Percentiles rank a stretch among this genome's conserved stretches.
phyloP scores from a whole-genome alignment of 2,329 filamentous ascomycete species.

The Bertia moriformis region DNA sequence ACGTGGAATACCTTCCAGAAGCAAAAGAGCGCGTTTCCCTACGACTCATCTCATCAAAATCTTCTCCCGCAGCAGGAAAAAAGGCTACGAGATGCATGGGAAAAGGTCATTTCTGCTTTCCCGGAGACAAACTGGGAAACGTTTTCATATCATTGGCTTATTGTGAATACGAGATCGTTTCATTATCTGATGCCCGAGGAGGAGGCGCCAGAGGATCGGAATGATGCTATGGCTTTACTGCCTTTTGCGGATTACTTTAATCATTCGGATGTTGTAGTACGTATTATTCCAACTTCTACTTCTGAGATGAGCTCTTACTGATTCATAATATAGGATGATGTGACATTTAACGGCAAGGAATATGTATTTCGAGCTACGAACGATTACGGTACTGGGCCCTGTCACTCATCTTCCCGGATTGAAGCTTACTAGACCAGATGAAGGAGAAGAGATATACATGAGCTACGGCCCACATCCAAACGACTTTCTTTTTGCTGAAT shows the following conservation, averaged over 20 bases:
- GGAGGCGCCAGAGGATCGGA: slow-evolving; percentile 19
- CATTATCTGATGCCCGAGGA: slow-evolving; percentile 35
- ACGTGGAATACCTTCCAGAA: slow-evolving; percentile 15
- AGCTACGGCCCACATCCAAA: slow-evolving; percentile 59
- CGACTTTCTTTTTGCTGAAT: slow-evolving; percentile 60
- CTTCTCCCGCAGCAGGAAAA: slow-evolving; percentile 38
- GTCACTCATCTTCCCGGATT: no score
- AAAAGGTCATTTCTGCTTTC: slow-evolving; percentile 21
- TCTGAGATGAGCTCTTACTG: slow-evolving; percentile 8
- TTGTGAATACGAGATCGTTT: slow-evolving; percentile 49
- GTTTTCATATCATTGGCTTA: slow-evolving; percentile 41
- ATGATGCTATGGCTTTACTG: slow-evolving; percentile 54
- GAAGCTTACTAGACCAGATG: no score
- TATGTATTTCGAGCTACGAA: slow-evolving; percentile 39
- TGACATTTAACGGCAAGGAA: slow-evolving; percentile 29
- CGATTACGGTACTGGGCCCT: slow-evolving; percentile 28
- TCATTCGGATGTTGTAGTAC: slow-evolving; percentile 13
- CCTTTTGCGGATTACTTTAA: slow-evolving; percentile 65
- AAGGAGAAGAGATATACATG: slow-evolving; percentile 46
- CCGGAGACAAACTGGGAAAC: slow-evolving; percentile 18
- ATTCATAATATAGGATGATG: slow-evolving; percentile 32
- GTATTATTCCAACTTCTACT: slow-evolving; percentile 17
- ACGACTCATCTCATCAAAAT: slow-evolving; percentile 25
- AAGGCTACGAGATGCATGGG: slow-evolving; percentile 35
- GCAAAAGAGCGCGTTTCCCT: slow-evolving; percentile 12